Percentiles rank a stretch among this genome's conserved stretches.
phyloP scores from a whole-genome alignment of 495 filamentous ascomycete genomes.

The Trichodelitschia bisporula region DNA sequence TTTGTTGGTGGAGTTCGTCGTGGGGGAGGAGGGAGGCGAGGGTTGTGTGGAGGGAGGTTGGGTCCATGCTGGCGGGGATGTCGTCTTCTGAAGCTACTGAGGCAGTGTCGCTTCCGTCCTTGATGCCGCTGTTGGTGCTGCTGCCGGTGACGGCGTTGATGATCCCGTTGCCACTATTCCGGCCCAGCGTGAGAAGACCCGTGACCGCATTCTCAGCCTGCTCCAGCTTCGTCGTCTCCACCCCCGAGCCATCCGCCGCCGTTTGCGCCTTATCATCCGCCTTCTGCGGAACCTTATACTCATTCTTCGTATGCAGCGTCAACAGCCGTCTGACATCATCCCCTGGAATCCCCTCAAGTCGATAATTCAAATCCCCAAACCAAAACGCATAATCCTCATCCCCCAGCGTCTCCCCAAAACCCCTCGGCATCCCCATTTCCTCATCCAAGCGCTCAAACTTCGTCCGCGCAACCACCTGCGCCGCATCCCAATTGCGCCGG shows the following conservation, averaged over 20 bases:
- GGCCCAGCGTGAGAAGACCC: neutral
- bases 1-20: constrained; percentile 62
- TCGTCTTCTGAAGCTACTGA: constrained; percentile 1
- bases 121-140: too few species aligned
- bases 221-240: too few species aligned
- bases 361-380: constrained; percentile 94
- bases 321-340: constrained; percentile 75
- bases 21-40: constrained; percentile 67
- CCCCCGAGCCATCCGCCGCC: too few species aligned
- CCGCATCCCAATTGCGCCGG: constrained; percentile 70
- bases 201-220: neutral
- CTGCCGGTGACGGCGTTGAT: neutral
- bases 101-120: too few species aligned
- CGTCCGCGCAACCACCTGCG: constrained; percentile 47
- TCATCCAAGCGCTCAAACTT: constrained; percentile 47
- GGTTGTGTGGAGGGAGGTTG: constrained; percentile 55
- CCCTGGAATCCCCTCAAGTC: constrained; percentile 66
- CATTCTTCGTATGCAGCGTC: constrained; percentile 38
- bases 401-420: constrained; percentile 42
- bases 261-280: too few species aligned
- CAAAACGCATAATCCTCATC: constrained; percentile 86
- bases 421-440: constrained; percentile 23
- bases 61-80: constrained; percentile 22
- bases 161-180: neutral
- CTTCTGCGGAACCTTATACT: too few species aligned